Evolutionary conservation across 805 yeast species (phyloP).

Genomic region (Starmera dryadoides): DNA sequence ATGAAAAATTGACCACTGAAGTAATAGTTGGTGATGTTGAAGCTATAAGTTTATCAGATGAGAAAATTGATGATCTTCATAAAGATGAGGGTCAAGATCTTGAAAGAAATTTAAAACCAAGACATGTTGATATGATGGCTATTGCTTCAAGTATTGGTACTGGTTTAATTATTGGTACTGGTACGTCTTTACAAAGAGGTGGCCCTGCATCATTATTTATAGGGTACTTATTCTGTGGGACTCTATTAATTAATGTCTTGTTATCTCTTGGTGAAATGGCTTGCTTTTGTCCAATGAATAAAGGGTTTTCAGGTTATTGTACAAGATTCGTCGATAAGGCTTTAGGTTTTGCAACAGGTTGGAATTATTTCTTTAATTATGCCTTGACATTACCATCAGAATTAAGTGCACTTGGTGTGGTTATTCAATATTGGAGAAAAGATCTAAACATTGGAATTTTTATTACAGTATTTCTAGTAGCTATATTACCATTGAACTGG

Average conservation of each 20-base stretch:
- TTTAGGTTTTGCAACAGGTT: constrained; percentile 46
- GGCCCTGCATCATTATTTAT: constrained; percentile 46
- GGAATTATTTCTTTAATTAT: constrained; percentile 44
- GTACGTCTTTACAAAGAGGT: constrained; percentile 39
- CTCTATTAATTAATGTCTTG: constrained; percentile 40
- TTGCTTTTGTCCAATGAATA: constrained; percentile 31
- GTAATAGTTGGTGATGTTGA: not conserved
- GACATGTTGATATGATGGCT: constrained; percentile 48
- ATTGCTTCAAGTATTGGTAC: constrained; percentile 59
- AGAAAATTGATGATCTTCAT: not conserved
- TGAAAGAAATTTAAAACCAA: not conserved
- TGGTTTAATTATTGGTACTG: constrained; percentile 54
- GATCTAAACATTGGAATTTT: constrained; percentile 39
- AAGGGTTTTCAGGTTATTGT: constrained; percentile 43
- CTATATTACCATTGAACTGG: constrained; percentile 34
- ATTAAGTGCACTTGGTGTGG: constrained; percentile 48
- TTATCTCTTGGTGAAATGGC: constrained; percentile 49
- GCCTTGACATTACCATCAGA: constrained; percentile 46
- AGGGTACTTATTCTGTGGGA: constrained; percentile 42
- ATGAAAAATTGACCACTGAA: no score
- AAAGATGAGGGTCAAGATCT: not conserved
- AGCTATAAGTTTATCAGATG: not conserved
- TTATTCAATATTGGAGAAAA: constrained; percentile 44
- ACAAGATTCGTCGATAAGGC: constrained; percentile 42
- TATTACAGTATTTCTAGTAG: constrained; percentile 40